phyloP scores from a whole-genome alignment of 2,329 filamentous ascomycete species.

The Triangularia setosa region DNA sequence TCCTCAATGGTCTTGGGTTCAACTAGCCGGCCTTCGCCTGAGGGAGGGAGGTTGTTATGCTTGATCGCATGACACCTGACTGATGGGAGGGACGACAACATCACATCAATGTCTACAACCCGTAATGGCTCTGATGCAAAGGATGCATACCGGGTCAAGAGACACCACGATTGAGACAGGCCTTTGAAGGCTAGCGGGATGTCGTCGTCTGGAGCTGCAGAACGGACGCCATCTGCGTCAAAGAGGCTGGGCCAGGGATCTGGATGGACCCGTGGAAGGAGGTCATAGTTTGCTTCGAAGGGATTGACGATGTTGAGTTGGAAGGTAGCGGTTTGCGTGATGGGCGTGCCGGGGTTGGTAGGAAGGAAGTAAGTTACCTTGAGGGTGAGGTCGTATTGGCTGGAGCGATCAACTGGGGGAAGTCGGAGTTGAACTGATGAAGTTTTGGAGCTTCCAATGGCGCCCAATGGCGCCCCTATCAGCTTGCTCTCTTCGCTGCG shows the following conservation, averaged over 20 bases:
- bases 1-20: constrained; percentile 66
- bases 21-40: constrained; percentile 47
- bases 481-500: constrained; percentile 42
- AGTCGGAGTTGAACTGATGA: constrained; percentile 45
- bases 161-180: constrained; percentile 74
- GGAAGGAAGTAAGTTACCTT: constrained; percentile 73
- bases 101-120: constrained; percentile 55
- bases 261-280: constrained; percentile 72
- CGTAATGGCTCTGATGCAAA: constrained; percentile 70
- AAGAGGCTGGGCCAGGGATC: constrained; percentile 89
- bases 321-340: constrained; percentile 67
- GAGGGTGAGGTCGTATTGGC: constrained; percentile 64
- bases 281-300: constrained; percentile 89
- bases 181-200: constrained; percentile 44
- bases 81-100: constrained; percentile 13
- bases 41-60: constrained; percentile 27
- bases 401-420: constrained; percentile 48
- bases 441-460: constrained; percentile 44
- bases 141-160: constrained; percentile 70
- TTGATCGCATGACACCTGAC: constrained; percentile 53
- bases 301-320: constrained; percentile 73
- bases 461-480: constrained; percentile 41
- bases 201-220: constrained; percentile 29
- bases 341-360: constrained; percentile 74
- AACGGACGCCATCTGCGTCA: constrained; percentile 48